Conservation (phyloP, 192 early-diverging fungal species). For the Entrophospora sp. region DNA sequence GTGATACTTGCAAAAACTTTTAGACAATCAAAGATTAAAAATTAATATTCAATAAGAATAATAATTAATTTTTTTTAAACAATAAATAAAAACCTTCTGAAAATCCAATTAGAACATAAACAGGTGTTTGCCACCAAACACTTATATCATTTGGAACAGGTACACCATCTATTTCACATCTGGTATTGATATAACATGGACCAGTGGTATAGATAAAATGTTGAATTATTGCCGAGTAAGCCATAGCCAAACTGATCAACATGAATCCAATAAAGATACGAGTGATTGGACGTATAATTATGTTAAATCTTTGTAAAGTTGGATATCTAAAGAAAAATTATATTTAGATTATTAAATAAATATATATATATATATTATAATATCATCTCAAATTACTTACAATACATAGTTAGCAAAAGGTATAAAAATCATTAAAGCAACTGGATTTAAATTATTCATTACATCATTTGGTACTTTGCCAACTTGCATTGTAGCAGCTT, state of each 20-base stretch:
- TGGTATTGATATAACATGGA: slow-evolving; percentile 43
- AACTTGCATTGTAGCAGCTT: slow-evolving; percentile 50
- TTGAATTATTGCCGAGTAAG: slow-evolving; percentile 53
- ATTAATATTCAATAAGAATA: too few species aligned
- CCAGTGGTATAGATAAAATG: slow-evolving; percentile 46
- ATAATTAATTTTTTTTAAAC: too few species aligned
- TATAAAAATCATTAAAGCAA: slow-evolving; percentile 57
- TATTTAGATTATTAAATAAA: too few species aligned
- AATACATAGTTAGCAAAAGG: slow-evolving; percentile 58
- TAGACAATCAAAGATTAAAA: too few species aligned
- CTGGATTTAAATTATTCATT: slow-evolving; percentile 56
- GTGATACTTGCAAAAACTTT: too few species aligned
- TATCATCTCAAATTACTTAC: too few species aligned
- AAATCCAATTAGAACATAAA: slow-evolving; percentile 51
- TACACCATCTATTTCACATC: slow-evolving; percentile 22
- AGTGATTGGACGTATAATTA: slow-evolving; percentile 46
- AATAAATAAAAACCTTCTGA: too few species aligned
- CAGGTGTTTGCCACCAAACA: slow-evolving; percentile 46
- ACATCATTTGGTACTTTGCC: slow-evolving; percentile 53
- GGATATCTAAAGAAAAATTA: too few species aligned
- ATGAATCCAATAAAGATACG: slow-evolving; percentile 65
- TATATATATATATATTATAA: too few species aligned
- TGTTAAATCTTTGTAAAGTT: slow-evolving; percentile 37
- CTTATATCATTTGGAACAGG: slow-evolving; percentile 45
- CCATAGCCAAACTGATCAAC: slow-evolving; percentile 46